Evolutionary conservation across 169 alveolate species (phyloP).

Genomic region (Ichthyophthirius multifiliis): DNA sequence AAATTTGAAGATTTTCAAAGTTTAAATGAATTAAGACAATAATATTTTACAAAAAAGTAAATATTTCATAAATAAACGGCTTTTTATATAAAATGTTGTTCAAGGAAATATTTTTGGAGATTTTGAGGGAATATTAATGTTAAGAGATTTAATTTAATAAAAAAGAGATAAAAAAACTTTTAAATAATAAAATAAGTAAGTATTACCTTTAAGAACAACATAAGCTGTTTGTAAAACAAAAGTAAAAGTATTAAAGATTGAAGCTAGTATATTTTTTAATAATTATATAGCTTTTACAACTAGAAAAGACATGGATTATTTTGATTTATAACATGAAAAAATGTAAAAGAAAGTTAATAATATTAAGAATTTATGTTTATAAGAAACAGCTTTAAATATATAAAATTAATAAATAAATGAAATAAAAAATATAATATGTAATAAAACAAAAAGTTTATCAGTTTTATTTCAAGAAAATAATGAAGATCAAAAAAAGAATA

Average conservation of each 20-base stretch:
- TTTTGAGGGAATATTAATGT: conserved; percentile 1
- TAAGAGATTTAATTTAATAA: background rate
- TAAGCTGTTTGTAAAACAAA: background rate
- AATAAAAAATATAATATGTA: too few relatives aligned
- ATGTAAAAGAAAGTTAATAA: too few relatives aligned
- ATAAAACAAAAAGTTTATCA: too few relatives aligned
- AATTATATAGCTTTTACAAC: background rate
- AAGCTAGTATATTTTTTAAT: background rate
- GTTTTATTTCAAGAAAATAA: too few relatives aligned
- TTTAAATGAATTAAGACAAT: background rate
- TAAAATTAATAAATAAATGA: too few relatives aligned
- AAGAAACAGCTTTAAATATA: too few relatives aligned
- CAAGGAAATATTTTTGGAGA: conserved; percentile 1
- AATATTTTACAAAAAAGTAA: background rate
- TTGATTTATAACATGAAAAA: too few relatives aligned
- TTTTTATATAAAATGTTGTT: background rate
- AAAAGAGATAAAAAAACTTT: background rate
- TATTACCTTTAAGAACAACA: background rate
- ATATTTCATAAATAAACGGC: background rate
- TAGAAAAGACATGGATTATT: too few relatives aligned
- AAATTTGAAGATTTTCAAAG: background rate
- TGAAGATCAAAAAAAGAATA: too few relatives aligned
- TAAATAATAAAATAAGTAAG: background rate
- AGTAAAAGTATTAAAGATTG: background rate
- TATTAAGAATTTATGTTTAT: too few relatives aligned